Conservation (phyloP, 208 protist species). For the Wallacemonas collosoma region DNA sequence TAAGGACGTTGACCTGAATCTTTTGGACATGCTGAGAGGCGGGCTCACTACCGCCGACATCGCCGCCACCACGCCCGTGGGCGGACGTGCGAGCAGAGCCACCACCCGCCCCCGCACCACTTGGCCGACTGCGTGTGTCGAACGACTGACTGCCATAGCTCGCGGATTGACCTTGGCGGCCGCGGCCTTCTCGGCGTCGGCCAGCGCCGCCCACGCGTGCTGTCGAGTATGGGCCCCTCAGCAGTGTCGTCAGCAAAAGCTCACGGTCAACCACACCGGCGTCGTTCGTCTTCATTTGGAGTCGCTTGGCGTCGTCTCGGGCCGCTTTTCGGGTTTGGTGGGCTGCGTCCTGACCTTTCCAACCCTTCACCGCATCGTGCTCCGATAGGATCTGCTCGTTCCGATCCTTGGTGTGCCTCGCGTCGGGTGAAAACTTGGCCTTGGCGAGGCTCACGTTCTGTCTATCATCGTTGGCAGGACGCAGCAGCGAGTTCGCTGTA, state of each 20-base stretch:
- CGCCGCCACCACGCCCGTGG: not conserved
- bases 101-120: not conserved
- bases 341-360: slow-evolving; percentile 9
- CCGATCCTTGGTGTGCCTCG: slow-evolving; percentile 28
- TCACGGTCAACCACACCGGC: not conserved
- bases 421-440: slow-evolving; percentile 59
- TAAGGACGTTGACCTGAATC: slow-evolving; percentile 44
- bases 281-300: not conserved
- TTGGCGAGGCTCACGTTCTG: slow-evolving; percentile 36
- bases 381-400: slow-evolving; percentile 63
- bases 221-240: slow-evolving; percentile 24
- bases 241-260: slow-evolving; percentile 13
- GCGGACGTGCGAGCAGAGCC: not conserved
- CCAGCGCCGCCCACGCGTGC: not conserved
- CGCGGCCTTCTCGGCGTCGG: not conserved
- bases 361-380: slow-evolving; percentile 49
- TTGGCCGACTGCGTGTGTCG: not conserved
- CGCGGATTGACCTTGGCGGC: not conserved
- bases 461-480: slow-evolving; percentile 42
- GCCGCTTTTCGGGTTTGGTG: slow-evolving; percentile 6
- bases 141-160: not conserved
- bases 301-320: slow-evolving; percentile 1
- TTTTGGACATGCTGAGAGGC: slow-evolving; percentile 12
- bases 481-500: slow-evolving; percentile 64
- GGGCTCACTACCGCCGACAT: not conserved